Conservation (phyloP, 192 early-diverging fungal genomes). For the Coemansia sp. region DNA sequence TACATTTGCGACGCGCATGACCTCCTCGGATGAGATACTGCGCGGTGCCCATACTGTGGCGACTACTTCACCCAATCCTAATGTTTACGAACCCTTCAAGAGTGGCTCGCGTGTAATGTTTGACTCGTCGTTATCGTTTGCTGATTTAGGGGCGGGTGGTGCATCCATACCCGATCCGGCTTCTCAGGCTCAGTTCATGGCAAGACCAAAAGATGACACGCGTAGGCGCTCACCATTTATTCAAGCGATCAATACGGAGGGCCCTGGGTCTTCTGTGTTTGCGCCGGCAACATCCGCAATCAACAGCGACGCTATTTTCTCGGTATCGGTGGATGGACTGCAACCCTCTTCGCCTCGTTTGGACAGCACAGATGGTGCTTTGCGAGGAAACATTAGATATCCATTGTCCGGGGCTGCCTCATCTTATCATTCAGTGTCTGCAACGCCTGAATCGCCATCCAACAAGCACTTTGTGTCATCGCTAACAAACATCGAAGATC, state of each 20-base stretch:
- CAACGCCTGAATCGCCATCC: conserved; percentile 37
- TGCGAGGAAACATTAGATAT: conserved; percentile 9
- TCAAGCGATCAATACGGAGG: conserved; percentile 4
- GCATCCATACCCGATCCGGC: not conserved
- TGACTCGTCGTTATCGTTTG: conserved; percentile 9
- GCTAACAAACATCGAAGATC: conserved; percentile 28
- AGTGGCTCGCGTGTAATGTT: conserved; percentile 7
- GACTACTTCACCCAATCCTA: conserved; percentile 41
- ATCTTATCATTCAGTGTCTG: conserved; percentile 1
- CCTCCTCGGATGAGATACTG: conserved; percentile 7
- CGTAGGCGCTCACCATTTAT: conserved; percentile 24
- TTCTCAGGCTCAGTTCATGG: not conserved
- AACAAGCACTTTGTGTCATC: conserved; percentile 27
- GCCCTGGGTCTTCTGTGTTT: not conserved
- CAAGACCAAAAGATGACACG: not conserved
- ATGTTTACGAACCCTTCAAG: conserved; percentile 10
- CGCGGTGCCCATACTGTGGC: conserved; percentile 43
- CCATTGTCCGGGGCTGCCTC: conserved; percentile 19
- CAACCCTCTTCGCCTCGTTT: conserved; percentile 7
- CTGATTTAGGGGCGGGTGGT: not conserved
- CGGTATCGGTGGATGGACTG: not conserved
- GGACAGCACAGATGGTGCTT: conserved; percentile 15
- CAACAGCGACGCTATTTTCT: not conserved
- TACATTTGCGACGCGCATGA: conserved; percentile 17
- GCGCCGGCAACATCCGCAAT: not conserved